Base-by-base conservation (phyloP, 306 rosid genomes). In the Cicer chorassanicum region DNA sequence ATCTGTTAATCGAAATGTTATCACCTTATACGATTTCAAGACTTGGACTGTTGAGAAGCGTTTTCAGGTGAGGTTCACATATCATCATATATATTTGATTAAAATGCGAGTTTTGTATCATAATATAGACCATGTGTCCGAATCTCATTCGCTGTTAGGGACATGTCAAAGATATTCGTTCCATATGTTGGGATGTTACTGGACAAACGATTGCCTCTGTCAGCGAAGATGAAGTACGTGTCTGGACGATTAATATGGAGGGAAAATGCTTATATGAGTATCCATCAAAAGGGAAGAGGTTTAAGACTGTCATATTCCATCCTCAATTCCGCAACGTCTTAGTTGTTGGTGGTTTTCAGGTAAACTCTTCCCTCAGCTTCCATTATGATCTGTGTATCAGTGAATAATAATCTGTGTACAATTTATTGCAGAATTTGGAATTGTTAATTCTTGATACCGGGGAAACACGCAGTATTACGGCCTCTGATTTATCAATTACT, bases 301-400 rank as follows among this genome's bases (percentile, higher is more conserved):
- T 42, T 5, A n/a, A 15, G 36, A 41, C 70, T 0, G 11, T 41
- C 36, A 18, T 64, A 64, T 64, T 64, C n/a, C 70, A 64, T 16
- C 70, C 51, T 16, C 45, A 7, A 64, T 64, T 41, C 36, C 70
- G 1, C 4, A 41, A 41, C 5, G 36, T 64, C 50, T 41, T 64
- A 64, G 7, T 41, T 64, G 9, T 64, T 9, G 70, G 70, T 41
- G 49, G 51, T 12, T 16, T 8, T 9, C 50, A 42, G 70, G 70
- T 41, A 64, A 41, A 63, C 12, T 14, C 7, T 50, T 50, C 10
- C 4, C 21, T 14, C 39, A 1, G 36, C n/a, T 21, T 14, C 56
- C 16, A 50, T 6, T n/a, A 53, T 53, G 59, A 53, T 16, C 7
- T n/a, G 55, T 50, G 55, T 50, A 1, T 6, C 19, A 1, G 2